phyloP scores from a whole-genome alignment of 345 rosid genomes.

The Brassica nigra region DNA sequence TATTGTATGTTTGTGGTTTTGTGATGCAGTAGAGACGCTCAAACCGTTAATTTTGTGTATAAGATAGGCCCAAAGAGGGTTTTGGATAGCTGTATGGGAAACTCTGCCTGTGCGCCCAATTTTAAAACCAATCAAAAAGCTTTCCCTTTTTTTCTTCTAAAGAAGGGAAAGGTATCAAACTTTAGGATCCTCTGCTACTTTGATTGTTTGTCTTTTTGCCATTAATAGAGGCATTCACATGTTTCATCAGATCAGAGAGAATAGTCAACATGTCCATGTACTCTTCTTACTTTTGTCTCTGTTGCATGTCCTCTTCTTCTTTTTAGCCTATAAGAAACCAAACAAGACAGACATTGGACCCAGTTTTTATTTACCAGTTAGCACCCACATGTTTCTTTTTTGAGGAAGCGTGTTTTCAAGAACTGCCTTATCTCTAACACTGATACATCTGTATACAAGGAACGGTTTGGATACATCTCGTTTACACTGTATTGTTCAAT shows the following conservation, averaged over 20 bases:
- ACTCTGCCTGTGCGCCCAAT: slow-evolving; percentile 20
- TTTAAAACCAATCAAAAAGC: slow-evolving; percentile 15
- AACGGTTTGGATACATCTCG: not conserved
- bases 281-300: slow-evolving; percentile 2
- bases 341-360: not conserved
- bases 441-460: not conserved
- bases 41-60: slow-evolving; percentile 13
- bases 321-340: not conserved
- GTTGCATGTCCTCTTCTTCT: slow-evolving; percentile 16
- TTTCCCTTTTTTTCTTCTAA: not conserved
- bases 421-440: not conserved
- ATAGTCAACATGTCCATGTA: not conserved
- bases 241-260: not conserved
- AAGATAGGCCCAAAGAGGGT: slow-evolving; percentile 13
- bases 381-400: slow-evolving; percentile 32
- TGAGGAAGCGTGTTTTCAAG: slow-evolving; percentile 16
- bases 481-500: not conserved
- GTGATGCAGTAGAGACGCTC: not conserved
- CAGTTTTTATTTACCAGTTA: slow-evolving; percentile 12
- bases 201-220: slow-evolving; percentile 12
- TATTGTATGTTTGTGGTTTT: not conserved
- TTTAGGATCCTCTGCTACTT: not conserved
- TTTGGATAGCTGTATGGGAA: slow-evolving; percentile 13
- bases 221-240: slow-evolving; percentile 24
- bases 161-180: slow-evolving; percentile 16